Conservation (phyloP, 495 filamentous ascomycete genomes). For the Penicillium roqueforti region DNA sequence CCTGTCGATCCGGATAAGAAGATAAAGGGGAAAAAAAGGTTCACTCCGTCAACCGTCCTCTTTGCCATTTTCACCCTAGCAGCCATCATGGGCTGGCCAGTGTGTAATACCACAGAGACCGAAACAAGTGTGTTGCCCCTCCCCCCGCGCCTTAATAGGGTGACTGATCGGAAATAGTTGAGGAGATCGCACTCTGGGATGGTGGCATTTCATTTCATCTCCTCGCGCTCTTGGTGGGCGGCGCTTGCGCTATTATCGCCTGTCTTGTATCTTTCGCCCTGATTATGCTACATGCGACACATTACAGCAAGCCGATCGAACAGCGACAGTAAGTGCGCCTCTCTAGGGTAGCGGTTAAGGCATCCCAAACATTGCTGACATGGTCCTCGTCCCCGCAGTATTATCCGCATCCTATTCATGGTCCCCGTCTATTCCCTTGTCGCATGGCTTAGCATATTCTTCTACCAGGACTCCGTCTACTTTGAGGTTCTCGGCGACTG, state of each 20-base stretch:
- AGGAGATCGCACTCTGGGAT: constrained; percentile 45
- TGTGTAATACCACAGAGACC: constrained; percentile 49
- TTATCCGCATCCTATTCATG: constrained; percentile 91
- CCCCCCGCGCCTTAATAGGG: background rate
- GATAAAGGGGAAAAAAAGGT: constrained; percentile 18
- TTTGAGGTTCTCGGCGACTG: constrained; percentile 78
- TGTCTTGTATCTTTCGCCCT: constrained; percentile 45
- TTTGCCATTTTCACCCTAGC: constrained; percentile 9
- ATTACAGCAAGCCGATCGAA: constrained; percentile 78
- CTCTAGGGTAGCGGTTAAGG: background rate
- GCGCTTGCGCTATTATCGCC: constrained; percentile 44
- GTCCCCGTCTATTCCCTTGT: constrained; percentile 79
- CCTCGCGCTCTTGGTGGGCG: constrained; percentile 46
- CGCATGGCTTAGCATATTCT: constrained; percentile 71
- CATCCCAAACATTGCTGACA: constrained; percentile 10
- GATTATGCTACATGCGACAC: constrained; percentile 71
- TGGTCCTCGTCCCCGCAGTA: constrained; percentile 45
- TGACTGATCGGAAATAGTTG: constrained; percentile 28
- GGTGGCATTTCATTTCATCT: constrained; percentile 47
- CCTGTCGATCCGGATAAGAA: constrained; percentile 28
- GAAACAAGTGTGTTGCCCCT: constrained; percentile 35
- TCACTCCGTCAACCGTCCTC: background rate
- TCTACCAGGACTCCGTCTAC: constrained; percentile 78
- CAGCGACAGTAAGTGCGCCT: constrained; percentile 61
- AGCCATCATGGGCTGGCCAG: constrained; percentile 47